Percentiles rank a stretch among this genome's conserved stretches.
phyloP scores from a whole-genome alignment of 352 stramenopile genomes.

The Phytophthora boehmeriae region DNA sequence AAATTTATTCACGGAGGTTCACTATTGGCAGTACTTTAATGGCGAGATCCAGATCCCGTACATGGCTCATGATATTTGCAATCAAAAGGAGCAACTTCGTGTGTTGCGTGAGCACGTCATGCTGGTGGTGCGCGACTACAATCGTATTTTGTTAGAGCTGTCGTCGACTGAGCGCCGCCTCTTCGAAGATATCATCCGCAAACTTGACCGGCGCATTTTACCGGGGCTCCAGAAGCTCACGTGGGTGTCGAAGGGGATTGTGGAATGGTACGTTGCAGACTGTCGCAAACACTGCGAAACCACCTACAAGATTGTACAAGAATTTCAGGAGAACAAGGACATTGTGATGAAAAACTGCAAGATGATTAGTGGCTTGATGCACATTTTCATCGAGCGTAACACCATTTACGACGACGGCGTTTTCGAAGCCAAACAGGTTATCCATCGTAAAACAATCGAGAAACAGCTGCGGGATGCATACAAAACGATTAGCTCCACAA shows the following conservation, averaged over 20 bases:
- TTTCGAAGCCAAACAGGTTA: constrained; percentile 92
- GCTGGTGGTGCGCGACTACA: constrained; percentile 95
- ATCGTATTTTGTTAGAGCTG: constrained; percentile 93
- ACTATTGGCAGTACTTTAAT: constrained; percentile 92
- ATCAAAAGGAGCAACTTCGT: constrained; percentile 92
- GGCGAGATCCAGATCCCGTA: constrained; percentile 95
- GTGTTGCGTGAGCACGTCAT: constrained; percentile 94
- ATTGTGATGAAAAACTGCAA: constrained; percentile 90
- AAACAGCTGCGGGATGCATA: constrained; percentile 80
- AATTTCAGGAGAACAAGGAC: constrained; percentile 91
- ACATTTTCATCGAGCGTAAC: constrained; percentile 94
- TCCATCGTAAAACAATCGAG: constrained; percentile 88
- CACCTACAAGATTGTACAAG: constrained; percentile 89
- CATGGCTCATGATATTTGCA: constrained; percentile 95
- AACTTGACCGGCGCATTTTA: constrained; percentile 93
- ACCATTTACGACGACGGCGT: constrained; percentile 93
- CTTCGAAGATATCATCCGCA: constrained; percentile 95
- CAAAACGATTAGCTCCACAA: constrained; percentile 87
- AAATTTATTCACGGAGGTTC: constrained; percentile 93
- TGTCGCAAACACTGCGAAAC: constrained; percentile 90
- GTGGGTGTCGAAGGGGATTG: constrained; percentile 92
- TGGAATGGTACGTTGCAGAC: constrained; percentile 93
- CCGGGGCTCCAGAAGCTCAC: constrained; percentile 94
- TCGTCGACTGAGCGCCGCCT: constrained; percentile 89
- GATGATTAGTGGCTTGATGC: constrained; percentile 85